phyloP scores from a whole-genome alignment of 768 basidiomycete species.

The Chalciporus piperatus region DNA sequence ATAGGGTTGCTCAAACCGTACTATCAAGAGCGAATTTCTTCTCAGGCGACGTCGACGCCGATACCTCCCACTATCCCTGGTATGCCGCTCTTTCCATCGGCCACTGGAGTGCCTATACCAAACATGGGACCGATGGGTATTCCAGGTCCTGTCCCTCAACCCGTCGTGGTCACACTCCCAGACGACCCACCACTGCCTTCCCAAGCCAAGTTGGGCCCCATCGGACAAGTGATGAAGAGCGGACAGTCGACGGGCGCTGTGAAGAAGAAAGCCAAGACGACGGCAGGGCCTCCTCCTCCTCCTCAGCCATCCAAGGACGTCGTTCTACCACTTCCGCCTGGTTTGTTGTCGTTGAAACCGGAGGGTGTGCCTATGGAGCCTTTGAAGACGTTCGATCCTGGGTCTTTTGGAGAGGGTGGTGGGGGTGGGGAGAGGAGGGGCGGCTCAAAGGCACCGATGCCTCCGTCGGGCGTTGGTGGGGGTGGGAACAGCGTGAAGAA shows the following conservation, averaged over 20 bases:
- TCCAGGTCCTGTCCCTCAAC: conserved; percentile 4
- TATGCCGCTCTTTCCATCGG: conserved; percentile 17
- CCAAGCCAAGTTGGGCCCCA: conserved; percentile 73
- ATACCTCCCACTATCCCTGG: conserved; percentile 17
- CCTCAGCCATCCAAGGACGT: conserved; percentile 21
- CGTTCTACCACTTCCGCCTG: conserved; percentile 17
- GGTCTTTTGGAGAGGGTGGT: not conserved
- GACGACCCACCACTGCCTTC: conserved; percentile 61
- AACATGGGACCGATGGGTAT: not conserved
- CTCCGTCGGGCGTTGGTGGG: conserved; percentile 9
- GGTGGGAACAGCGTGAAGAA: conserved; percentile 18
- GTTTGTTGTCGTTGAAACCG: conserved; percentile 18
- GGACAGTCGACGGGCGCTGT: conserved; percentile 40
- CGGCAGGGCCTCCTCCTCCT: not conserved
- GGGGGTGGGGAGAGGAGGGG: conserved; percentile 8
- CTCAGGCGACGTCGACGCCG: conserved; percentile 33
- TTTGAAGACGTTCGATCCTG: conserved; percentile 15
- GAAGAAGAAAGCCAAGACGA: conserved; percentile 58
- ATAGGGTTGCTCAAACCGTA: conserved; percentile 82
- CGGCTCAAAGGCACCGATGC: conserved; percentile 9
- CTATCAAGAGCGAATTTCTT: conserved; percentile 58
- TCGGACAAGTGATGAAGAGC: conserved; percentile 69
- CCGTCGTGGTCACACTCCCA: conserved; percentile 41
- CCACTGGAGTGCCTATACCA: conserved; percentile 1
- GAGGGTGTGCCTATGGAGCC: conserved; percentile 22